Conservation (phyloP, 2,329 filamentous ascomycete species). For the Cytospora leucostoma region DNA sequence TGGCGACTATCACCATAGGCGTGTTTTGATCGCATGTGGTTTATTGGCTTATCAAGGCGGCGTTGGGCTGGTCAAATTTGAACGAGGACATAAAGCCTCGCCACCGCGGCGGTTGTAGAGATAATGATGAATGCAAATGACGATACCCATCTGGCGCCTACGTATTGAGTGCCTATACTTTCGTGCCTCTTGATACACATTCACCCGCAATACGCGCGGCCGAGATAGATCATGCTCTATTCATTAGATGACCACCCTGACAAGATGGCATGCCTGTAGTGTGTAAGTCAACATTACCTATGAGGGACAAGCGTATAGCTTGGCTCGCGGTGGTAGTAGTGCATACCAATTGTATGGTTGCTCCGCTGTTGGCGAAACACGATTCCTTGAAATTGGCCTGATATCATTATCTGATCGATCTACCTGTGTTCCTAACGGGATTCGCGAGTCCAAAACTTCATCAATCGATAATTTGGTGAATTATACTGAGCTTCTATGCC, state of each 20-base stretch:
- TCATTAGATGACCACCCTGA: too few relatives aligned
- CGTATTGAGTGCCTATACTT: neutral
- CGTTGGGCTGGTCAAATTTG: neutral
- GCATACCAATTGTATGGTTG: too few relatives aligned
- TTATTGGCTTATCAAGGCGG: neutral
- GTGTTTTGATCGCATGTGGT: neutral
- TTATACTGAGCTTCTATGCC: conserved; percentile 36
- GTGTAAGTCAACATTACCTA: too few relatives aligned
- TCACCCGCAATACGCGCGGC: neutral
- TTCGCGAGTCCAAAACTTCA: neutral
- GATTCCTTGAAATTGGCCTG: too few relatives aligned
- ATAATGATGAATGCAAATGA: conserved; percentile 5
- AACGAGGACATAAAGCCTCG: neutral
- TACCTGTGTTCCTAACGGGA: neutral
- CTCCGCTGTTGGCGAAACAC: too few relatives aligned
- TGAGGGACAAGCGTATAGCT: too few relatives aligned
- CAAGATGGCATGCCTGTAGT: too few relatives aligned
- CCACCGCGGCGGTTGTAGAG: neutral
- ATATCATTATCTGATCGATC: neutral
- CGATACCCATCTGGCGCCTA: conserved; percentile 10
- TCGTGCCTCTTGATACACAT: neutral
- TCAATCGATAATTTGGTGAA: neutral
- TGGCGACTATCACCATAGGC: neutral
- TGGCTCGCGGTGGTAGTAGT: too few relatives aligned
- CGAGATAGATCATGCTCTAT: neutral